These are phyloP conservation scores for Tetracentron sinense DNA, from an alignment of 164 flowering plant genomes.

Conservation along the genomic window DNA sequence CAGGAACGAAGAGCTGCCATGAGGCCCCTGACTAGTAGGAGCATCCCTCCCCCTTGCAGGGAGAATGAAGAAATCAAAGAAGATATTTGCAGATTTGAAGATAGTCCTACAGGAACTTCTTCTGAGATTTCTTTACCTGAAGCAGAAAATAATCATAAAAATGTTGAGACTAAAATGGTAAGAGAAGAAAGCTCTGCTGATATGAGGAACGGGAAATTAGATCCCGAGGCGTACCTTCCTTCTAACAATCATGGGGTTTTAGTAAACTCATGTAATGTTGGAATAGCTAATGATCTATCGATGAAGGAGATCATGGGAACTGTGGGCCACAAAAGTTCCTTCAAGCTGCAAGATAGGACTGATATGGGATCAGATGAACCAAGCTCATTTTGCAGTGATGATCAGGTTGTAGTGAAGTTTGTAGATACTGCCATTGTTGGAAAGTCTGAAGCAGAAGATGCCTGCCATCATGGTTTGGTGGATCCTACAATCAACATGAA, in stretches of 20 bases:
- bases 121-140: not conserved
- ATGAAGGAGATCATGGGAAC: conserved; percentile 5
- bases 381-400: conserved; percentile 40
- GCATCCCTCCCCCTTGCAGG: conserved; percentile 3
- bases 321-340: conserved; percentile 2
- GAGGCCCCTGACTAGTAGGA: conserved; percentile 22
- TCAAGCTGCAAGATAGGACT: conserved; percentile 12
- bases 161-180: too few relatives aligned
- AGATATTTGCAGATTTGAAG: conserved; percentile 9
- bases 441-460: conserved; percentile 76
- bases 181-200: conserved; percentile 10
- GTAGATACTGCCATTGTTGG: conserved; percentile 74
- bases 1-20: conserved; percentile 36
- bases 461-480: conserved; percentile 92
- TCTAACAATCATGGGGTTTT: not conserved
- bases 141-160: not conserved
- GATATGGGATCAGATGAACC: conserved; percentile 14
- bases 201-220: not conserved
- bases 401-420: conserved; percentile 64
- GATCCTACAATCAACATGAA: conserved; percentile 90
- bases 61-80: conserved; percentile 23
- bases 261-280: conserved; percentile 2
- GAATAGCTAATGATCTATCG: conserved; percentile 2
- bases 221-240: not conserved
- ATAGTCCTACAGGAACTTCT: conserved; percentile 2